Conservation (phyloP, 2,329 filamentous ascomycete genomes). For the Penicillium sp. region DNA sequence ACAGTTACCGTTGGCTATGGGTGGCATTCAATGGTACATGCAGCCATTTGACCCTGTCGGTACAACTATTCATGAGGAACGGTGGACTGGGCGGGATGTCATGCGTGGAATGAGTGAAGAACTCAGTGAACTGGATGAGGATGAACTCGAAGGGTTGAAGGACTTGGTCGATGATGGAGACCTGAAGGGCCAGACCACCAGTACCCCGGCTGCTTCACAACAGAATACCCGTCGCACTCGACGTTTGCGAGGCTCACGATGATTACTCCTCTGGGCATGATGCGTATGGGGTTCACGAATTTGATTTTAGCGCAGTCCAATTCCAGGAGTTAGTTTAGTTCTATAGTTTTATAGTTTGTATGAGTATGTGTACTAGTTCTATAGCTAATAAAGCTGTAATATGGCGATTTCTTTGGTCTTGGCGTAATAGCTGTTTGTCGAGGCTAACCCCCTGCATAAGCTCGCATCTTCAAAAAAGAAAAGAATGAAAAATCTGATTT, state of each 20-base stretch:
- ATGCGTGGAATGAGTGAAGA: slow-evolving; percentile 69
- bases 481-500: neutral
- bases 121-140: slow-evolving; percentile 83
- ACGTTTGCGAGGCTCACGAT: slow-evolving; percentile 12
- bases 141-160: slow-evolving; percentile 55
- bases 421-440: neutral
- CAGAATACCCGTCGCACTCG: slow-evolving; percentile 17
- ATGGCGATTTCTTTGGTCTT: neutral
- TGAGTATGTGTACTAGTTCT: neutral
- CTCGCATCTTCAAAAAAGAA: neutral
- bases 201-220: slow-evolving; percentile 9
- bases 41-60: slow-evolving; percentile 69
- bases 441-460: neutral
- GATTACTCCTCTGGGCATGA: slow-evolving; percentile 8
- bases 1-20: slow-evolving; percentile 51
- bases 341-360: neutral
- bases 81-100: slow-evolving; percentile 65
- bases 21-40: slow-evolving; percentile 83
- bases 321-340: neutral
- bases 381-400: neutral
- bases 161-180: slow-evolving; percentile 52
- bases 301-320: slow-evolving; percentile 8
- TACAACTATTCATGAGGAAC: slow-evolving; percentile 68
- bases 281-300: slow-evolving; percentile 9
- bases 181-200: slow-evolving; percentile 12